These are phyloP conservation scores for Fusarium brevicatenulatum DNA, from an alignment of 2,329 filamentous ascomycete genomes.

Conservation along the genomic window DNA sequence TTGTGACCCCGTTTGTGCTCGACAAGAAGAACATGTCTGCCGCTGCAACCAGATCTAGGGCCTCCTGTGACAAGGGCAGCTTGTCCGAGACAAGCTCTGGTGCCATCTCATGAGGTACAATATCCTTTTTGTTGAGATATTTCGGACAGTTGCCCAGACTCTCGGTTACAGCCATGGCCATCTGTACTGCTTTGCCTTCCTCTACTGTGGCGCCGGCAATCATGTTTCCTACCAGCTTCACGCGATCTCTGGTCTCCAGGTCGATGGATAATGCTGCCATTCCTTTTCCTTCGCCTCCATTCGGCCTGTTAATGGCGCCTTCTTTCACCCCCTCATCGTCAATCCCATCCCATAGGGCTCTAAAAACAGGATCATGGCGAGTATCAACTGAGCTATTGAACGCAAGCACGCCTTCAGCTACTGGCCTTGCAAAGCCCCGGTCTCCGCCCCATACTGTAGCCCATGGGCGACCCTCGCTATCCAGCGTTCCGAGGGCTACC, in stretches of 20 bases:
- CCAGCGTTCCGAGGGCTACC: slow-evolving; percentile 78
- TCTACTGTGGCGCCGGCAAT: slow-evolving; percentile 67
- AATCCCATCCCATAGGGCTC: slow-evolving; percentile 65
- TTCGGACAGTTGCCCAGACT: slow-evolving; percentile 88
- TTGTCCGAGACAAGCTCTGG: slow-evolving; percentile 60
- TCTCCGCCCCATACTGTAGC: slow-evolving; percentile 82
- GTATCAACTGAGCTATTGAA: slow-evolving; percentile 70
- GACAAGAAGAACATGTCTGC: slow-evolving; percentile 85
- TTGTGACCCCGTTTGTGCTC: slow-evolving; percentile 70
- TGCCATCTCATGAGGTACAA: slow-evolving; percentile 59
- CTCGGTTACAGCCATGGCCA: slow-evolving; percentile 76
- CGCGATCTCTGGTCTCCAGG: slow-evolving; percentile 64
- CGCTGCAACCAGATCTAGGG: slow-evolving; percentile 67
- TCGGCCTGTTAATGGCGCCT: slow-evolving; percentile 48
- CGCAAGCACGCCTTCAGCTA: slow-evolving; percentile 72
- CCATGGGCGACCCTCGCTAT: slow-evolving; percentile 74
- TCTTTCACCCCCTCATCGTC: slow-evolving; percentile 52
- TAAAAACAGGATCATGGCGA: slow-evolving; percentile 74
- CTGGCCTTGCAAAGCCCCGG: slow-evolving; percentile 70
- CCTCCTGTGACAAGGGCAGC: slow-evolving; percentile 61
- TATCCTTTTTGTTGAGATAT: slow-evolving; percentile 80
- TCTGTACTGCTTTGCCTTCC: slow-evolving; percentile 54
- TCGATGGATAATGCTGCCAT: slow-evolving; percentile 68
- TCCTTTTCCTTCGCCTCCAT: slow-evolving; percentile 53
- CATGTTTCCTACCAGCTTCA: slow-evolving; percentile 79